Conservation (phyloP, 257 asterid genomes). For the Petunia axillaris region DNA sequence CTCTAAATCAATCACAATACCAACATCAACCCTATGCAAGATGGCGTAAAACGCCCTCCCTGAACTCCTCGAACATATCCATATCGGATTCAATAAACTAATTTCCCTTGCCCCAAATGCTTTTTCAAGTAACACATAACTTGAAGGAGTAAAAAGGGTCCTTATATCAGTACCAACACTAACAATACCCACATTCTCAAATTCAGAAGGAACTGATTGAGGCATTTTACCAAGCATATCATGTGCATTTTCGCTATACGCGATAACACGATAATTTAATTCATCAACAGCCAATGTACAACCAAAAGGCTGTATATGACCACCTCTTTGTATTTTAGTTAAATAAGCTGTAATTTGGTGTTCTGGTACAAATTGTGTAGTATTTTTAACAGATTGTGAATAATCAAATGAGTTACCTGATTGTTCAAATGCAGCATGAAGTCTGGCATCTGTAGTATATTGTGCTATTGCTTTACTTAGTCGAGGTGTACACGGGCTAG, state of each 20-base stretch:
- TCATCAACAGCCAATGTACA: constrained; percentile 53
- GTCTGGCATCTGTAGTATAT: constrained; percentile 56
- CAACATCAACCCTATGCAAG: constrained; percentile 60
- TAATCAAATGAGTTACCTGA: constrained; percentile 52
- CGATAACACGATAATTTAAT: constrained; percentile 43
- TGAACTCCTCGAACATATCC: constrained; percentile 53
- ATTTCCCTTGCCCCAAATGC: constrained; percentile 59
- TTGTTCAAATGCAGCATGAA: constrained; percentile 58
- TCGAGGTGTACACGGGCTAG: constrained; percentile 27
- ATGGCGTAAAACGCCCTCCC: constrained; percentile 61
- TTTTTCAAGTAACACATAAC: constrained; percentile 47
- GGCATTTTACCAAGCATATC: constrained; percentile 56
- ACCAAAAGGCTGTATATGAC: constrained; percentile 58
- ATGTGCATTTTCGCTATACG: constrained; percentile 52
- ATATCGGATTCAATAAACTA: constrained; percentile 53
- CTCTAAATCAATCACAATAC: constrained; percentile 62
- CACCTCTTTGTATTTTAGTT: constrained; percentile 61
- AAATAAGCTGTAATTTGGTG: constrained; percentile 58
- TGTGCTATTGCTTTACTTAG: constrained; percentile 57
- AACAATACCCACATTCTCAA: constrained; percentile 37
- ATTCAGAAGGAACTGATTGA: constrained; percentile 53
- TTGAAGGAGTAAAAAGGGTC: constrained; percentile 54
- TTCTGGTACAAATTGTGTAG: constrained; percentile 48
- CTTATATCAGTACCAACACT: constrained; percentile 55
- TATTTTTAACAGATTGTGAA: constrained; percentile 45